Conservation (phyloP, 805 yeast genomes). For the Metschnikowia peoriensis region DNA sequence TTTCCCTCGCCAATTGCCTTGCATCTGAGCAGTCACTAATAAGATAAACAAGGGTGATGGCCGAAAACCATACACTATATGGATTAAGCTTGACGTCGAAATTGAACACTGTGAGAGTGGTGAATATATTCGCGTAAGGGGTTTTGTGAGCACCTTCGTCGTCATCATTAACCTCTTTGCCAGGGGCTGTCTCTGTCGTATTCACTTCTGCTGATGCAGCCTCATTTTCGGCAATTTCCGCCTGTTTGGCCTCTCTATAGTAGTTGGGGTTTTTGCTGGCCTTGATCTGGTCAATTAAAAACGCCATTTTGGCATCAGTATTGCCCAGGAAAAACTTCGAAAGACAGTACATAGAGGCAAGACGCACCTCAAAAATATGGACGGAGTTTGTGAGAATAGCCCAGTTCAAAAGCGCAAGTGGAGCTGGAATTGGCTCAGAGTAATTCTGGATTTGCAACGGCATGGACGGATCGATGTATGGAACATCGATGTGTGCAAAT, state of each 20-base stretch:
- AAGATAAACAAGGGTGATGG: slow-evolving; percentile 59
- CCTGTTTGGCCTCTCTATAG: slow-evolving; percentile 17
- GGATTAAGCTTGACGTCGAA: slow-evolving; percentile 68
- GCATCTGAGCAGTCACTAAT: slow-evolving; percentile 55
- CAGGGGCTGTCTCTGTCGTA: slow-evolving; percentile 1
- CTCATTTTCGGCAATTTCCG: slow-evolving; percentile 7
- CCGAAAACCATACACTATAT: slow-evolving; percentile 81
- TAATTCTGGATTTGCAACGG: slow-evolving; percentile 42
- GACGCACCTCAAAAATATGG: slow-evolving; percentile 78
- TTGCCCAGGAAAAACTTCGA: slow-evolving; percentile 69
- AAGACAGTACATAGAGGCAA: slow-evolving; percentile 65
- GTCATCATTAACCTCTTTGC: background rate
- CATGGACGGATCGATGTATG: slow-evolving; percentile 76
- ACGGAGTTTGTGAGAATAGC: slow-evolving; percentile 73
- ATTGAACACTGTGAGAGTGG: slow-evolving; percentile 73
- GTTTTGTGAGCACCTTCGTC: slow-evolving; percentile 14
- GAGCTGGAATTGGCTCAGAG: slow-evolving; percentile 56
- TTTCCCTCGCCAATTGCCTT: slow-evolving; percentile 44
- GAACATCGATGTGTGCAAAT: slow-evolving; percentile 84
- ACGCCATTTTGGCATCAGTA: slow-evolving; percentile 55
- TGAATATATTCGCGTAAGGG: slow-evolving; percentile 61
- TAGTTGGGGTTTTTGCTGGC: slow-evolving; percentile 30
- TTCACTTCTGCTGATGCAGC: slow-evolving; percentile 2
- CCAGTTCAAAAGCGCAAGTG: slow-evolving; percentile 80
- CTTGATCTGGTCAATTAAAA: slow-evolving; percentile 64